These are phyloP conservation scores for Polytolypa hystricis DNA, from an alignment of 2,329 filamentous ascomycete genomes.

Conservation along the genomic window DNA sequence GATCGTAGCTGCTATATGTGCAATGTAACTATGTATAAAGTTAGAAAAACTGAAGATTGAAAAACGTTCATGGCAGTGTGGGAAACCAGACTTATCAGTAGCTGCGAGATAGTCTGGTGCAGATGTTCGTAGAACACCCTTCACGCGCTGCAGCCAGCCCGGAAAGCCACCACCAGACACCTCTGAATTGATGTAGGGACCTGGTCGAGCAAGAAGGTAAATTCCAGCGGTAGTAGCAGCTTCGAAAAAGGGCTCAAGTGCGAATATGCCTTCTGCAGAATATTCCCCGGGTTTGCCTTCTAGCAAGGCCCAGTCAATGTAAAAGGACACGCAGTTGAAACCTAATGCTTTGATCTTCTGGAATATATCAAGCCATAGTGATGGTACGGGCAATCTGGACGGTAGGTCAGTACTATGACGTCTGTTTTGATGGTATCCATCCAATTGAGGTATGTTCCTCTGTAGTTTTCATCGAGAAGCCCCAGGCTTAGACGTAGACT, in stretches of 20 bases:
- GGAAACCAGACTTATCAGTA: conserved; percentile 47
- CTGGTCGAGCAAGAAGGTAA: conserved; percentile 61
- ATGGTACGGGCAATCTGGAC: conserved; percentile 46
- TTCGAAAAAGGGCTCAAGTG: conserved; percentile 62
- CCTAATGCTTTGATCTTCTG: conserved; percentile 75
- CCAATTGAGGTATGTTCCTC: too few species aligned
- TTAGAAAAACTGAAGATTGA: conserved; percentile 5
- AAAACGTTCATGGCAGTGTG: neutral
- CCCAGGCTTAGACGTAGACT: conserved; percentile 5
- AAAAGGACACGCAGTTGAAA: conserved; percentile 71
- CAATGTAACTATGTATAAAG: conserved; percentile 41
- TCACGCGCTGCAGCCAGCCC: conserved; percentile 64
- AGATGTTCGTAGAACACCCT: conserved; percentile 52
- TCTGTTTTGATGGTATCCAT: too few species aligned
- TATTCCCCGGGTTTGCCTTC: conserved; percentile 64
- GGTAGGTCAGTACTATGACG: conserved; percentile 8
- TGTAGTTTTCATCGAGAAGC: too few species aligned
- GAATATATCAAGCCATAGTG: conserved; percentile 60
- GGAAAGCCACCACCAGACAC: conserved; percentile 67
- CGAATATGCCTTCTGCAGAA: conserved; percentile 59
- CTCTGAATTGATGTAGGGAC: conserved; percentile 72
- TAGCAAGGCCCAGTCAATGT: conserved; percentile 65
- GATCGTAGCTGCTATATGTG: conserved; percentile 53
- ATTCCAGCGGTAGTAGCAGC: conserved; percentile 63
- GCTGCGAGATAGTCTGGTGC: conserved; percentile 52